These are phyloP conservation scores for Lactifluus echinatus DNA, from an alignment of 768 basidiomycete genomes.

Conservation along the genomic window DNA sequence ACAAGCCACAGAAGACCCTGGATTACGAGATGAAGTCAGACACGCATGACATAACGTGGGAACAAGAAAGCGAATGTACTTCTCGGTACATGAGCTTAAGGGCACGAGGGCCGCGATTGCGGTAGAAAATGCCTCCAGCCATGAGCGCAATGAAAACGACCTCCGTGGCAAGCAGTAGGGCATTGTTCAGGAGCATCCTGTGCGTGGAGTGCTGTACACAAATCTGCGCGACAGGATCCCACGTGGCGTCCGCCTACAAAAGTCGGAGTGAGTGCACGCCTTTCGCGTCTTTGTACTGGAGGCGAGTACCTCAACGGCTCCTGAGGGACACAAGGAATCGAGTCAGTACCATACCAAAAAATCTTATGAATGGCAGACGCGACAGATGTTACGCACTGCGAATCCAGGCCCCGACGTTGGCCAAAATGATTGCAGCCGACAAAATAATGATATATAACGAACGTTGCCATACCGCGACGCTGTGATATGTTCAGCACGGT, in stretches of 20 bases:
- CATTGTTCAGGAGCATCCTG: not conserved
- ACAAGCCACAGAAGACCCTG: slow-evolving; percentile 16
- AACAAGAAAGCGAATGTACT: not conserved
- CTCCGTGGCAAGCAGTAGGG: not conserved
- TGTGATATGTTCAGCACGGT: not conserved
- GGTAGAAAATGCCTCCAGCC: slow-evolving; percentile 5
- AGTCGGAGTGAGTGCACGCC: not conserved
- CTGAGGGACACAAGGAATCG: not conserved
- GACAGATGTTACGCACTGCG: slow-evolving; percentile 2
- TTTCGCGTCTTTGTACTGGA: not conserved
- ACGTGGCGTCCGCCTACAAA: not conserved
- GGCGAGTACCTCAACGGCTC: not conserved
- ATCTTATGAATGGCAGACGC: not conserved
- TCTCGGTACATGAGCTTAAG: slow-evolving; percentile 16
- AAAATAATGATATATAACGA: not conserved
- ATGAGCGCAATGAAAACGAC: not conserved
- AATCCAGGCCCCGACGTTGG: slow-evolving; percentile 13
- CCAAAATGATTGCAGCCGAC: not conserved
- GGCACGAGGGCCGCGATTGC: slow-evolving; percentile 1
- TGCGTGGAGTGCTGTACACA: not conserved
- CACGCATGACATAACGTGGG: not conserved
- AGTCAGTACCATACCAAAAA: not conserved
- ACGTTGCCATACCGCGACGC: slow-evolving; percentile 16
- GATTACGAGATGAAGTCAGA: not conserved
- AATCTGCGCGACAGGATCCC: not conserved